Evolutionary conservation across 2,329 filamentous ascomycete species (phyloP).

Genomic region (Aphanoascus verrucosus): DNA sequence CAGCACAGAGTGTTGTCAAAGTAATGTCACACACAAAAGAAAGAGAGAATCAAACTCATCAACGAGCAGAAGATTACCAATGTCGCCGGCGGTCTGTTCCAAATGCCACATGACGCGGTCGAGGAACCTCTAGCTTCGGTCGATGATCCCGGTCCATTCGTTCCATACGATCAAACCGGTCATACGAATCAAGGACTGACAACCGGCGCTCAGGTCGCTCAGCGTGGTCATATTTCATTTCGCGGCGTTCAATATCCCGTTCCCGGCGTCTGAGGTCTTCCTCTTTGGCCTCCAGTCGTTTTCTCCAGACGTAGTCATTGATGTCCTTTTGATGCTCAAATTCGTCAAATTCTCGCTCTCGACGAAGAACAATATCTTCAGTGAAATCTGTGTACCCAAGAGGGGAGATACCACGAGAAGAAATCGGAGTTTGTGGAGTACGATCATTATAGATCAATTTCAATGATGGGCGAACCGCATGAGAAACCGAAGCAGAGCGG

Average conservation of each 20-base stretch:
- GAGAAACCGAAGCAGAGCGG: constrained; percentile 11
- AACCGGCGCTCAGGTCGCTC: background rate
- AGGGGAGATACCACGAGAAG: background rate
- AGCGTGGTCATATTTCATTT: background rate
- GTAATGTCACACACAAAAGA: background rate
- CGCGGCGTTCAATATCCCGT: constrained; percentile 8
- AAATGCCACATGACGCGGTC: background rate
- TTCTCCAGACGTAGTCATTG: constrained; percentile 11
- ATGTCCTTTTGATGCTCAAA: constrained; percentile 10
- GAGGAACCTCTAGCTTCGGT: constrained; percentile 1
- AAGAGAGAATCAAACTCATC: background rate
- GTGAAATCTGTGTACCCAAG: background rate
- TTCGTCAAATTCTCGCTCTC: constrained; percentile 10
- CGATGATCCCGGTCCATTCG: constrained; percentile 8
- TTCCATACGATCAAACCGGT: constrained; percentile 12
- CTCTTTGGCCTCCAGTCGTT: constrained; percentile 9
- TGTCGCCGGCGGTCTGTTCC: background rate
- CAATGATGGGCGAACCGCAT: constrained; percentile 1
- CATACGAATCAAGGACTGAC: constrained; percentile 6
- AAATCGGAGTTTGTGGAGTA: background rate
- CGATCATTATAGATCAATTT: background rate
- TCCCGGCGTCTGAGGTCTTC: constrained; percentile 7
- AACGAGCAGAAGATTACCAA: background rate
- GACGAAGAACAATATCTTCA: constrained; percentile 8
- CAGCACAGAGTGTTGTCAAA: background rate